Evolutionary conservation across 2,329 filamentous ascomycete genomes (phyloP).

Genomic region (Diaporthe sp.): DNA sequence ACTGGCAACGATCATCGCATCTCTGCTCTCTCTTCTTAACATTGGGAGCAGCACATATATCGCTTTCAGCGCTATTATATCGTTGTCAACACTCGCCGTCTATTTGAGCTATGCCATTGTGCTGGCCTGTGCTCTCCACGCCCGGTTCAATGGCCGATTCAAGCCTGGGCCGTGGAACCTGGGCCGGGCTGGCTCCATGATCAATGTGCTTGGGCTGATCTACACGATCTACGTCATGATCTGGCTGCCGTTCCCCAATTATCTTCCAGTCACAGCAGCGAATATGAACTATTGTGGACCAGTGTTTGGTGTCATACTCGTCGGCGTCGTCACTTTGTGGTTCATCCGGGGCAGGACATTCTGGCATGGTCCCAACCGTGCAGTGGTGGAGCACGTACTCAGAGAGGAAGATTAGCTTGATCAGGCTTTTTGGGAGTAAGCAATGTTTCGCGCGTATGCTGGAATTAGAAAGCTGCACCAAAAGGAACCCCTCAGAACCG

Average conservation of each 20-base stretch:
- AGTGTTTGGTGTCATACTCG: conserved; percentile 32
- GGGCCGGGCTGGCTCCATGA: conserved; percentile 28
- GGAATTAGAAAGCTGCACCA: background rate
- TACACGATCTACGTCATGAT: conserved; percentile 41
- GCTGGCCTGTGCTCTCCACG: conserved; percentile 39
- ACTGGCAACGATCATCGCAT: conserved; percentile 50
- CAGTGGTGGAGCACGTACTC: conserved; percentile 34
- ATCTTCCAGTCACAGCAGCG: conserved; percentile 41
- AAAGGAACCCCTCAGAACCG: background rate
- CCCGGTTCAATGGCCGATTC: conserved; percentile 23
- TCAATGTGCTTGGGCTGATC: conserved; percentile 42
- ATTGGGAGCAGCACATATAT: conserved; percentile 52
- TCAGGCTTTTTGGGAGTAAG: no score
- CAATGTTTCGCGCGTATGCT: background rate
- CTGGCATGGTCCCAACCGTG: conserved; percentile 42
- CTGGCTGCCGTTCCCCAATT: conserved; percentile 41
- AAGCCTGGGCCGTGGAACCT: conserved; percentile 41
- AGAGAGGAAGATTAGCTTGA: background rate
- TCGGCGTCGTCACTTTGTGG: conserved; percentile 34
- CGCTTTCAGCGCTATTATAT: conserved; percentile 56
- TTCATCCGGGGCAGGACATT: conserved; percentile 38
- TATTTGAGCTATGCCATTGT: conserved; percentile 44
- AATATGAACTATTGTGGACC: conserved; percentile 44
- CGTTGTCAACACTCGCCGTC: conserved; percentile 50
- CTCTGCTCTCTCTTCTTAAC: conserved; percentile 54